Base-by-base conservation (phyloP, 176 grass and related monocot genomes). In the Typha latifolia region DNA sequence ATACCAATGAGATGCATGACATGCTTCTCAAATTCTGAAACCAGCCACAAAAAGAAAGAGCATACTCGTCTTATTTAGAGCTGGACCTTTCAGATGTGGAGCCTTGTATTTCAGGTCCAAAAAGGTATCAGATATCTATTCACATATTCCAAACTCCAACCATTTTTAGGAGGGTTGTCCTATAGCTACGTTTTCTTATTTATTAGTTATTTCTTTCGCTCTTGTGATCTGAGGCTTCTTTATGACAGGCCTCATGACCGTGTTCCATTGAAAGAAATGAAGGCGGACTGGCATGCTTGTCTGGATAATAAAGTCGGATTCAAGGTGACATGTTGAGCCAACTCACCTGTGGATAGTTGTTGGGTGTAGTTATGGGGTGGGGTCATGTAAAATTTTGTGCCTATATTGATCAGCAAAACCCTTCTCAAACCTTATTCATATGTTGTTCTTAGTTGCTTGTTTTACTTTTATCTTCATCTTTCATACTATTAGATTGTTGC, bases 211-310 rank as follows among this genome's bases (percentile, higher is more conserved):
- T 52, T 52, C 19, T 62, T 62, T 26, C 32, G 20, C 3, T 14
- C 47, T 29, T 27, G 4, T 24, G 14, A 21, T 16, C 7, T 62
- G 29, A 62, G 13, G 27, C 13, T 62, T 62, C 47, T 47, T n/a
- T 22, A 64, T 51, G 13, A 31, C 34, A 73, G 71, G 24, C 71
- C 71, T 32, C 71, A 73, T 51, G 71, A 73, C 61, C 71, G 71
- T 24, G 61, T 73, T 48, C 71, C 71, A 22, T n/a, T 73, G 48
- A 73, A 63, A 63, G 71, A 63, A 34, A 73, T 73, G 71, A 73
- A 73, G 47, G 61, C 48, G 32, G 71, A 73, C 61, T 73, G 71
- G 71, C 71, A 73, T 64, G 47, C 71, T 73, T 73, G 71, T 64
- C 47, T 73, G 10, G 61, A 49, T 26, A 63, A 51, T 26, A 63